These are phyloP conservation scores for Crotalaria pallida DNA, from an alignment of 306 rosid species.

Conservation along the genomic window DNA sequence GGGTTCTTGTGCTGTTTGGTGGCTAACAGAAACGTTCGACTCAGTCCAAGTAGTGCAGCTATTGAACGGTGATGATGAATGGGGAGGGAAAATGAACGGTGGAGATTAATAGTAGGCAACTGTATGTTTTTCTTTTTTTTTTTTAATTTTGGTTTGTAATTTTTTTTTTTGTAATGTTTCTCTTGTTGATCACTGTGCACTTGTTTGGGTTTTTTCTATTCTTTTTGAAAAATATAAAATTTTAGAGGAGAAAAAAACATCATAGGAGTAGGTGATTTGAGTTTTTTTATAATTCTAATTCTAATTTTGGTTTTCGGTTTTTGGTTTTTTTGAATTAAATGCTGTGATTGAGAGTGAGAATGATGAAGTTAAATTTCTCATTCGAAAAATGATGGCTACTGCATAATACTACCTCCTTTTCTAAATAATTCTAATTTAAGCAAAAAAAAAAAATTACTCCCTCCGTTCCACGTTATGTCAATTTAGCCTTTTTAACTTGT, in stretches of 20 bases:
- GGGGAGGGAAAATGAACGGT: neutral
- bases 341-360: neutral
- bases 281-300: too few relatives aligned
- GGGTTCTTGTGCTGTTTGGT: slow-evolving; percentile 72
- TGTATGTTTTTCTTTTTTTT: too few relatives aligned
- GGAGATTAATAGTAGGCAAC: neutral
- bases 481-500: too few relatives aligned
- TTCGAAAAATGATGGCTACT: neutral
- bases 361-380: neutral
- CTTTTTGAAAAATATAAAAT: too few relatives aligned
- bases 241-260: neutral
- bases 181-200: neutral
- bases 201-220: too few relatives aligned
- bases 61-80: slow-evolving; percentile 8
- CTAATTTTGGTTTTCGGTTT: too few relatives aligned
- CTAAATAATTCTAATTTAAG: too few relatives aligned
- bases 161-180: neutral
- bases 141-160: neutral
- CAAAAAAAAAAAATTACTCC: too few relatives aligned
- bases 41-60: slow-evolving; percentile 10
- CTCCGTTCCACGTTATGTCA: too few relatives aligned
- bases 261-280: too few relatives aligned
- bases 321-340: neutral
- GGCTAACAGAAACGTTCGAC: slow-evolving; percentile 24
- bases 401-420: too few relatives aligned